Conservation (phyloP, 2,329 filamentous ascomycete genomes). For the Paecilomyces dactylethromorphus region DNA sequence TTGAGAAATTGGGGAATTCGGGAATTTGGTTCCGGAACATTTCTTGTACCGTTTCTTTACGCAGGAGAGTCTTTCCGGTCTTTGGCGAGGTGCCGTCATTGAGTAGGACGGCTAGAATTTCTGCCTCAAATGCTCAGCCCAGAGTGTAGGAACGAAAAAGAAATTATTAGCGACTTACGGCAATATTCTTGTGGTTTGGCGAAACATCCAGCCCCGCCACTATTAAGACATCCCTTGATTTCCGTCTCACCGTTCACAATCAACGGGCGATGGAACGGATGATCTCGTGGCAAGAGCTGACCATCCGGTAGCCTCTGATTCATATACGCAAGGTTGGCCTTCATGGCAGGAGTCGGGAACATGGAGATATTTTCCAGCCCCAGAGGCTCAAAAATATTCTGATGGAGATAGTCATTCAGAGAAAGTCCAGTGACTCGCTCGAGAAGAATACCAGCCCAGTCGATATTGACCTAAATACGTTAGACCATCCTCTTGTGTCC, state of each 20-base stretch:
- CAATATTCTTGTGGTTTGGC: slow-evolving; percentile 55
- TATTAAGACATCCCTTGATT: slow-evolving; percentile 45
- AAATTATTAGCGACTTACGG: slow-evolving; percentile 35
- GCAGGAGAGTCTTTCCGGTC: slow-evolving; percentile 50
- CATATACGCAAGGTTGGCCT: slow-evolving; percentile 51
- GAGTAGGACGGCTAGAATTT: slow-evolving; percentile 55
- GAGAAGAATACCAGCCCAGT: slow-evolving; percentile 49
- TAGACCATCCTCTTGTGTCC: not conserved
- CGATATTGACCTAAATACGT: slow-evolving; percentile 38
- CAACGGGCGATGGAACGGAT: slow-evolving; percentile 44
- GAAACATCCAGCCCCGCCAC: slow-evolving; percentile 57
- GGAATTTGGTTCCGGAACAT: slow-evolving; percentile 62
- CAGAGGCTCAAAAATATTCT: slow-evolving; percentile 44
- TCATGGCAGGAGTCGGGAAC: slow-evolving; percentile 51
- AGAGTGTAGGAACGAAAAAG: not conserved
- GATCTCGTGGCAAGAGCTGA: slow-evolving; percentile 38
- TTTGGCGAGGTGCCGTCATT: slow-evolving; percentile 57
- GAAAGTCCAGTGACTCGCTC: slow-evolving; percentile 39
- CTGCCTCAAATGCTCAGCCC: slow-evolving; percentile 21
- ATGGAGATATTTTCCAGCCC: slow-evolving; percentile 48
- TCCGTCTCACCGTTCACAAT: slow-evolving; percentile 38
- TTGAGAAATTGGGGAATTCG: slow-evolving; percentile 47
- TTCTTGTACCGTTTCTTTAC: slow-evolving; percentile 50
- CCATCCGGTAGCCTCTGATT: slow-evolving; percentile 45
- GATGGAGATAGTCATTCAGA: slow-evolving; percentile 46